Percentiles rank a stretch among this genome's conserved stretches.
phyloP scores from a whole-genome alignment of 139 green algal species.

The Diplosphaera chodatii region DNA sequence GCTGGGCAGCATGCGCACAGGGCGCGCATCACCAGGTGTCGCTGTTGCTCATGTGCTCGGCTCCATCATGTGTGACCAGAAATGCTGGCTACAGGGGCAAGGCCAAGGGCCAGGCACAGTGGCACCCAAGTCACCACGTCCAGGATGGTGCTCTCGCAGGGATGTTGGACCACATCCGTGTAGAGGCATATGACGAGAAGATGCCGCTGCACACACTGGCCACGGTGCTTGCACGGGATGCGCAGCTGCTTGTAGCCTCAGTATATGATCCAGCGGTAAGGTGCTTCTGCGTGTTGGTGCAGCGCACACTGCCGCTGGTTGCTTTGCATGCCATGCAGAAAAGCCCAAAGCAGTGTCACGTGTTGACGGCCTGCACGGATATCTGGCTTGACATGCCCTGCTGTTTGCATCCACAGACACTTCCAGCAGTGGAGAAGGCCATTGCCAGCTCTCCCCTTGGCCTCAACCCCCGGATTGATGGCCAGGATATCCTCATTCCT shows the following conservation, averaged over 20 bases:
- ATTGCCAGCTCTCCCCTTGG: constrained; percentile 57
- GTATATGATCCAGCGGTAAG: constrained; percentile 56
- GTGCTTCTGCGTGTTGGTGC: too few relatives aligned
- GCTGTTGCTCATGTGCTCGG: too few relatives aligned
- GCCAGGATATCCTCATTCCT: constrained; percentile 45
- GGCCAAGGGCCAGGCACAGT: too few relatives aligned
- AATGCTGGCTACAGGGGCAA: too few relatives aligned
- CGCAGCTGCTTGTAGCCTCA: constrained; percentile 59
- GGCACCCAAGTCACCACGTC: too few relatives aligned
- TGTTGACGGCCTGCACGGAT: too few relatives aligned
- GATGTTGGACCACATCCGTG: constrained; percentile 64
- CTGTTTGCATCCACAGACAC: constrained; percentile 27
- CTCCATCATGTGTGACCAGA: too few relatives aligned
- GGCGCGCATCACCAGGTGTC: constrained; percentile 49
- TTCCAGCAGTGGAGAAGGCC: constrained; percentile 42
- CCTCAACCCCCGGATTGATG: constrained; percentile 38
- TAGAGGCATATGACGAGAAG: constrained; percentile 48
- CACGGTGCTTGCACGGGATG: constrained; percentile 55
- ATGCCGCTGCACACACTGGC: constrained; percentile 53
- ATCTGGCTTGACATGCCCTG: too few relatives aligned
- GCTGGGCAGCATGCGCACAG: constrained; percentile 55
- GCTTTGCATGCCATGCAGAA: too few relatives aligned
- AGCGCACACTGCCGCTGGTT: too few relatives aligned
- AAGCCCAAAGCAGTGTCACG: too few relatives aligned
- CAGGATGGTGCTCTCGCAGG: too few relatives aligned